Percentiles rank a stretch among this genome's conserved stretches.
phyloP scores from a whole-genome alignment of 202 grass and related monocot species.

The Tripidium arundinaceum region DNA sequence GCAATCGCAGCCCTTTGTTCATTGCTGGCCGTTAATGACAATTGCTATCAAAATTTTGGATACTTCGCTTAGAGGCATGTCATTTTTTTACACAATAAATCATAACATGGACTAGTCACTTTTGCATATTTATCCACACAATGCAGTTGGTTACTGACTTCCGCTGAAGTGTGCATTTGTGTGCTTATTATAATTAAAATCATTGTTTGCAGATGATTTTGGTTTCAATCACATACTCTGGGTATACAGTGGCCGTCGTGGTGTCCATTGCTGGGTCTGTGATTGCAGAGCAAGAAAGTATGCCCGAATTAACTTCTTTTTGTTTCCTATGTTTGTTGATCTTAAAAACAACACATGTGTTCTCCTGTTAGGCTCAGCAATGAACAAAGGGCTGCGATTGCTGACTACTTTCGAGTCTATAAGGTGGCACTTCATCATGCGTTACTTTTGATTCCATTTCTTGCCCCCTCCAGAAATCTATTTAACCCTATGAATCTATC shows the following conservation, averaged over 20 bases:
- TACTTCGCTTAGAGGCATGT: constrained; percentile 77
- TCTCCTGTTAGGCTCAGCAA: constrained; percentile 56
- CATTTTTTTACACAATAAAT: neutral
- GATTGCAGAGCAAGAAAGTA: constrained; percentile 91
- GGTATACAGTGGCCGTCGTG: constrained; percentile 76
- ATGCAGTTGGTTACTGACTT: too few relatives aligned
- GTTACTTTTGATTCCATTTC: neutral
- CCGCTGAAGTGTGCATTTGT: too few relatives aligned
- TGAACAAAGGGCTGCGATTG: constrained; percentile 73
- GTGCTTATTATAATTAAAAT: neutral
- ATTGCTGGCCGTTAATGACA: constrained; percentile 96
- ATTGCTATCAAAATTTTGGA: constrained; percentile 91
- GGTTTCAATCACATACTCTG: constrained; percentile 92
- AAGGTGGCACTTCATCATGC: constrained; percentile 49
- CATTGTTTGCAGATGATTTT: constrained; percentile 72
- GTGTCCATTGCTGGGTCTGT: constrained; percentile 97
- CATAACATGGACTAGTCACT: neutral
- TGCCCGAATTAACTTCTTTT: neutral
- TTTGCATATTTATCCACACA: neutral
- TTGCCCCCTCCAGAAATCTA: neutral
- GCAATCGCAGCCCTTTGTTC: constrained; percentile 76
- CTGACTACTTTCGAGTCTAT: constrained; percentile 75
- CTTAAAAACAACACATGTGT: constrained; percentile 18
- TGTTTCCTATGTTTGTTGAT: constrained; percentile 12
- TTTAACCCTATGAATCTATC: constrained; percentile 16